Conservation (phyloP, 192 early-diverging fungal species). For the Anaeromyces robustus region DNA sequence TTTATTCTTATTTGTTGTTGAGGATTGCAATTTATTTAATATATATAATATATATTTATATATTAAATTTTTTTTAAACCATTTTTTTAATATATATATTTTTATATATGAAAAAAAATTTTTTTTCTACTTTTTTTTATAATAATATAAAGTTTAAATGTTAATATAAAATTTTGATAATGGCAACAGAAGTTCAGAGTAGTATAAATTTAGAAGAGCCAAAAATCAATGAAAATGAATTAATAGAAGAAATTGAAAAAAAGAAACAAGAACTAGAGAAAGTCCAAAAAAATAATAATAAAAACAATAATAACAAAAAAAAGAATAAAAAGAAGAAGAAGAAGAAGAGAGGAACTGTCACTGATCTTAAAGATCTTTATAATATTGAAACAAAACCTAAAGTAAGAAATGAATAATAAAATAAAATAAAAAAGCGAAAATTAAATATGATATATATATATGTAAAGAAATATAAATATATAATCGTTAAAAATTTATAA, state of each 20-base stretch:
- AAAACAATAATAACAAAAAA: slow-evolving; percentile 1
- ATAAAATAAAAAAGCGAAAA: not conserved
- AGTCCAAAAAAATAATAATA: not conserved
- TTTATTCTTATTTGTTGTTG: too few relatives aligned
- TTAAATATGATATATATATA: too few relatives aligned
- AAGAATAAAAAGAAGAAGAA: slow-evolving; percentile 14
- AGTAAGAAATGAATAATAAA: not conserved
- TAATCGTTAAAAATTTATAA: too few relatives aligned
- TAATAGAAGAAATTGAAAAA: not conserved
- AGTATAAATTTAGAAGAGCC: not conserved
- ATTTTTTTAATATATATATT: too few relatives aligned
- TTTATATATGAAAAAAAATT: too few relatives aligned
- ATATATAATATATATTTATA: too few relatives aligned
- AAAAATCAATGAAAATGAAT: not conserved
- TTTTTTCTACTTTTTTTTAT: not conserved
- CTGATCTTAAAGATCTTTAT: not conserved
- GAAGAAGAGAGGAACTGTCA: slow-evolving; percentile 12
- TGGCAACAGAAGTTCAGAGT: not conserved
- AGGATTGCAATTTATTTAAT: too few relatives aligned
- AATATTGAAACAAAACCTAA: not conserved
- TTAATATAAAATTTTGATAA: not conserved
- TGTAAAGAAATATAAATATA: too few relatives aligned
- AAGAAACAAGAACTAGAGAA: not conserved
- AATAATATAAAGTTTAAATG: not conserved
- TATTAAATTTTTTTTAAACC: too few relatives aligned